Evolutionary conservation across 371 early-diverging fungal species (phyloP), one percentile per base, ranked within the genome.

Genomic region (Mortierella sp.): DNA sequence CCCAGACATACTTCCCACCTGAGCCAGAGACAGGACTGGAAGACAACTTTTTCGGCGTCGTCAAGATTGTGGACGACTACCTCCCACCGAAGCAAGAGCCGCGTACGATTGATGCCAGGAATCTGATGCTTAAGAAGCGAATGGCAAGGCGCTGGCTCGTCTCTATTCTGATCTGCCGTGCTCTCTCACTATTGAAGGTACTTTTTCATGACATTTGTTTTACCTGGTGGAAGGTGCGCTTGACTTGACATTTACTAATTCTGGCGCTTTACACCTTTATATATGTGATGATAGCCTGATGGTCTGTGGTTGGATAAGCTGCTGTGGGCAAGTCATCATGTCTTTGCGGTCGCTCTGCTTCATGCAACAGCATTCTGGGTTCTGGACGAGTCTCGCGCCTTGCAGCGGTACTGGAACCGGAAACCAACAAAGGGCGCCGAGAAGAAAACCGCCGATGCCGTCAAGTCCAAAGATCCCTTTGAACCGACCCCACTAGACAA

Each of bases 51-150:
- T 80, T 79, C 27, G 87, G 87, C 10, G 80, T 80, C 63, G 87
- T 86, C 76, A 86, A 86, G 78, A 86, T 86, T 75, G 87, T 80
- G 18, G 87, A 86, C 49, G 86, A 86, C 41, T 82, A 86, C 27
- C 29, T 82, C 32, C 86, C 82, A 3, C 74, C 56, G 14, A 73
- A 56, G 41, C 71, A 49, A 46, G 77, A 72, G 16, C 85, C 85
- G 4, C 79, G 79, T 3, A 85, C 77, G 11, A 85, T 81, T 38
- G 70, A 51, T 16, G 82, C 76, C 65, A 78, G 85, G 60, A 81
- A 85, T 18, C 35, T 85, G 63, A 79, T 81, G 77, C 73, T 85
- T 70, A 85, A 85, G 35, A 85, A 85, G 55, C 85, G 82, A 1
- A 70, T 78, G 79, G 85, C 82, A 6, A 77, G 32, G n/a, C 73